phyloP scores from a whole-genome alignment of 1,284 basidiomycete species.

The Microstroma glucosiphilum region DNA sequence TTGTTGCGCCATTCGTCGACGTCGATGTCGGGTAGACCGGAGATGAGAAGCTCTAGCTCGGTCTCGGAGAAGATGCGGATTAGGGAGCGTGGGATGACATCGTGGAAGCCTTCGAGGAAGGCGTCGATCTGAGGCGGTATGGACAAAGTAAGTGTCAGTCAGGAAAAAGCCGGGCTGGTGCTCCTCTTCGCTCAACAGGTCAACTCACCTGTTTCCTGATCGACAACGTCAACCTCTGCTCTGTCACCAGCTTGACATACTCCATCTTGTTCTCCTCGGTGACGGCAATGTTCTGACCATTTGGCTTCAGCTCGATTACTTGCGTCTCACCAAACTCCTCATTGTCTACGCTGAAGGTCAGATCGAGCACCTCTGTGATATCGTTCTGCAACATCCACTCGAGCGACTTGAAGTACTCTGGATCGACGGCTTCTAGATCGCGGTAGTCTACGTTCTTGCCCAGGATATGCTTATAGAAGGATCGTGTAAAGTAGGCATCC shows the following conservation, averaged over 20 bases:
- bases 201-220: slow-evolving; percentile 81
- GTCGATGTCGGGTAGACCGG: slow-evolving; percentile 95
- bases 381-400: slow-evolving; percentile 54
- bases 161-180: too few relatives aligned
- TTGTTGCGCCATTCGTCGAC: slow-evolving; percentile 97
- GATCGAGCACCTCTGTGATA: slow-evolving; percentile 65
- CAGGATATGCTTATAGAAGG: slow-evolving; percentile 50
- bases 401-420: slow-evolving; percentile 76
- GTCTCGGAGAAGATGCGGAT: slow-evolving; percentile 80
- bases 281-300: slow-evolving; percentile 38
- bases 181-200: background rate
- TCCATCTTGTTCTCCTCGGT: slow-evolving; percentile 87
- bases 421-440: slow-evolving; percentile 47
- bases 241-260: slow-evolving; percentile 83
- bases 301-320: slow-evolving; percentile 44
- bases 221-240: slow-evolving; percentile 86
- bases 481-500: slow-evolving; percentile 87
- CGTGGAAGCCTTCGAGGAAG: slow-evolving; percentile 85
- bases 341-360: slow-evolving; percentile 82
- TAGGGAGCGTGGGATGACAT: slow-evolving; percentile 67
- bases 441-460: slow-evolving; percentile 46
- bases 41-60: slow-evolving; percentile 94
- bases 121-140: slow-evolving; percentile 57
- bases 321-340: slow-evolving; percentile 60
- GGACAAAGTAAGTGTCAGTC: background rate